Conservation (phyloP, 495 filamentous ascomycete genomes). For the Lindgomyces ingoldianus region DNA sequence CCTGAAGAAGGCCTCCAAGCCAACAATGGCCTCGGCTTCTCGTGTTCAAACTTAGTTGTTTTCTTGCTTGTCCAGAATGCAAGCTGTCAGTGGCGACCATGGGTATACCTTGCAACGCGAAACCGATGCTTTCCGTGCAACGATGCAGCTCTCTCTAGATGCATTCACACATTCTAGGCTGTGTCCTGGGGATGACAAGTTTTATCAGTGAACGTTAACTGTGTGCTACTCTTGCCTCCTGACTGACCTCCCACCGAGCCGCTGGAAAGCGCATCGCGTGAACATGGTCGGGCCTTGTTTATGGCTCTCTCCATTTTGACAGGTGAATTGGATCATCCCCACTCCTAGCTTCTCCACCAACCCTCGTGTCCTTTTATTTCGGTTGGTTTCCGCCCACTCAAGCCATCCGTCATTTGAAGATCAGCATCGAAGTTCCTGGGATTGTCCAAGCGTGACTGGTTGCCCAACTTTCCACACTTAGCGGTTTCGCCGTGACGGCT, state of each 20-base stretch:
- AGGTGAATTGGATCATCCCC: background rate
- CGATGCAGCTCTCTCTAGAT: background rate
- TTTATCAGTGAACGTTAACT: background rate
- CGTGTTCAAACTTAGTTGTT: background rate
- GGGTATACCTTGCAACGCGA: background rate
- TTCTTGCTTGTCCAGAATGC: background rate
- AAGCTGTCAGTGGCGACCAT: background rate
- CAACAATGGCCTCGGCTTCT: background rate
- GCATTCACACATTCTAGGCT: background rate
- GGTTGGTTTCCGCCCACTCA: background rate
- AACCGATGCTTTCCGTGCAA: background rate
- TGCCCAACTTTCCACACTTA: background rate
- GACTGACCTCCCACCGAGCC: no score
- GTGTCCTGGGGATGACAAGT: background rate
- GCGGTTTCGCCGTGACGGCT: slow-evolving; percentile 5
- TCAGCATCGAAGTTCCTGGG: background rate
- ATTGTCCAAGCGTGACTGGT: slow-evolving; percentile 10
- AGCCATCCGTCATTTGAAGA: background rate
- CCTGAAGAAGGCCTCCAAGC: background rate
- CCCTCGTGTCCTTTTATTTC: background rate
- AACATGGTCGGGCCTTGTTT: background rate
- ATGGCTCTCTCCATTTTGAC: background rate
- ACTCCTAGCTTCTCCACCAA: background rate
- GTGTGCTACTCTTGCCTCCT: no score
- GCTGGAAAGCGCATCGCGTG: no score